These are phyloP conservation scores for Termitomyces heimii DNA, from an alignment of 768 basidiomycete species.

Conservation along the genomic window DNA sequence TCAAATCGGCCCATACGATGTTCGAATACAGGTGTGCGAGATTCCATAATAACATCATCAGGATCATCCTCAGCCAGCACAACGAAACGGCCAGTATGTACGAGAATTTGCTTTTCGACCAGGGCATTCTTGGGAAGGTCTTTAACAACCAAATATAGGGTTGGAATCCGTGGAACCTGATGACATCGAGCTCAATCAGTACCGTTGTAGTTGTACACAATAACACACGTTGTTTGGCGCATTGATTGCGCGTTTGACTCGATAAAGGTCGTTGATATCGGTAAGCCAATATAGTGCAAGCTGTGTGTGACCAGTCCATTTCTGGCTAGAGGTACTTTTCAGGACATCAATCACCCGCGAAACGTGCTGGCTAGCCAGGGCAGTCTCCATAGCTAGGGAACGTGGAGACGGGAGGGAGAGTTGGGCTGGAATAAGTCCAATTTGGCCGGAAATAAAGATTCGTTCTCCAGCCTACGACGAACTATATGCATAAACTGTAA, in stretches of 20 bases:
- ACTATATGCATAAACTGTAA: neutral
- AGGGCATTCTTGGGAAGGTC: constrained; percentile 67
- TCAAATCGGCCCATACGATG: constrained; percentile 28
- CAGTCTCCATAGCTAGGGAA: constrained; percentile 58
- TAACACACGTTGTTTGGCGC: constrained; percentile 14
- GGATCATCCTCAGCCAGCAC: constrained; percentile 42
- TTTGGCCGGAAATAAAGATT: constrained; percentile 93
- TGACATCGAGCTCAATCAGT: neutral
- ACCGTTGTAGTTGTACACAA: neutral
- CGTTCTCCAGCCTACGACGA: constrained; percentile 57
- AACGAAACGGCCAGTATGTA: constrained; percentile 61
- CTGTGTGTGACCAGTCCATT: constrained; percentile 61
- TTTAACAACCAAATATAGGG: constrained; percentile 56
- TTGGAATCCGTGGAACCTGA: constrained; percentile 23
- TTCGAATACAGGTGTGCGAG: constrained; percentile 29
- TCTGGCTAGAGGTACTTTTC: constrained; percentile 42
- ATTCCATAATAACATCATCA: constrained; percentile 25
- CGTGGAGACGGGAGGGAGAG: constrained; percentile 59
- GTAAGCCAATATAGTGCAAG: constrained; percentile 72
- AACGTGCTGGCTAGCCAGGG: constrained; percentile 78
- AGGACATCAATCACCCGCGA: constrained; percentile 60
- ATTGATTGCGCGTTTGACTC: constrained; percentile 34
- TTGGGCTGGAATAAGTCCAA: constrained; percentile 77
- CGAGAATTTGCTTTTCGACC: constrained; percentile 70
- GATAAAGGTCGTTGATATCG: constrained; percentile 28